phyloP scores from a whole-genome alignment of 495 filamentous ascomycete species.

The Annulohypoxylon stygium region DNA sequence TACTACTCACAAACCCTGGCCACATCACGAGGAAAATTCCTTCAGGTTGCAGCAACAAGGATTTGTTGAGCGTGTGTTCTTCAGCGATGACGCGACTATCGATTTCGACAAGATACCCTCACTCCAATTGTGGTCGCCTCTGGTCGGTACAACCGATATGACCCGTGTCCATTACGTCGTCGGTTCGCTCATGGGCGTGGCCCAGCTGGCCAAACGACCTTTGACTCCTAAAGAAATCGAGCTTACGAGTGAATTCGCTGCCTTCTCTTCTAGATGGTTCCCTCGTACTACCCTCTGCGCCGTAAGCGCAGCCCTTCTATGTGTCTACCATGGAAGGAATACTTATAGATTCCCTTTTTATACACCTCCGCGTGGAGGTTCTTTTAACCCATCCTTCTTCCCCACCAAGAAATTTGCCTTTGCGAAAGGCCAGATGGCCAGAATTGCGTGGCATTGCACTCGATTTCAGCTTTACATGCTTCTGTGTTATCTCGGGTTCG shows the following conservation, averaged over 20 bases:
- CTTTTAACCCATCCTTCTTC: conserved; percentile 38
- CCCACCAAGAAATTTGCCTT: conserved; percentile 23
- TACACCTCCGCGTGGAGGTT: conserved; percentile 14
- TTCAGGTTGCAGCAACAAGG: conserved; percentile 17
- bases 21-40: background rate
- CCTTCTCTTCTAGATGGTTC: background rate
- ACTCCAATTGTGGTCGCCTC: conserved; percentile 26
- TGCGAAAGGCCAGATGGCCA: conserved; percentile 6
- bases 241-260: conserved; percentile 32
- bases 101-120: conserved; percentile 39
- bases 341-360: conserved; percentile 46
- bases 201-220: conserved; percentile 18
- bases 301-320: background rate
- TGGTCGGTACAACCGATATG: background rate
- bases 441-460: conserved; percentile 23
- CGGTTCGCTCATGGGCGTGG: background rate
- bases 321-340: background rate
- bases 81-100: conserved; percentile 46
- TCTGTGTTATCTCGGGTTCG: background rate
- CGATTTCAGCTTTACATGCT: conserved; percentile 17
- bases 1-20: conserved; percentile 35
- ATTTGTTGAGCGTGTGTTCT: conserved; percentile 35
- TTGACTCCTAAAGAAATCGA: conserved; percentile 40
- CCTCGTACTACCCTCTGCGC: background rate
- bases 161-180: background rate